Evolutionary conservation across 129 eudicot genomes (phyloP).

Genomic region (Flaveria bidentis): DNA sequence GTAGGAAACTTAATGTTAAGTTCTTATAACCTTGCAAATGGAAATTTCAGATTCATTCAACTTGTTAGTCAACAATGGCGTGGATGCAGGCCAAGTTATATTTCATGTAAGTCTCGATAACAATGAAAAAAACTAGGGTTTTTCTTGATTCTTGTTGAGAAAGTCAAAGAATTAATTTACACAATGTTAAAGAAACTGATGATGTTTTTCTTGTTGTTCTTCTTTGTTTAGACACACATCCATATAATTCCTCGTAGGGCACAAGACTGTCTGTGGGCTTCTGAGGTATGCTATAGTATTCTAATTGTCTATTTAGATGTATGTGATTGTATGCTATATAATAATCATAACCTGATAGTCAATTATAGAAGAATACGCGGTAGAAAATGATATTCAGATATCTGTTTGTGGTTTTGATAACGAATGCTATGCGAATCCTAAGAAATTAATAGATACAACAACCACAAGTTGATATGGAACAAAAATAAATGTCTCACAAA

Average conservation of each 20-base stretch:
- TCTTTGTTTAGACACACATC: conserved; percentile 73
- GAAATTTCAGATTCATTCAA: conserved; percentile 80
- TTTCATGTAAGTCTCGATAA: conserved; percentile 69
- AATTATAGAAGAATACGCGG: not conserved
- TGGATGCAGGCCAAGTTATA: conserved; percentile 91
- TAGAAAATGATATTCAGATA: not conserved
- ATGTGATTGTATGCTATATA: not conserved
- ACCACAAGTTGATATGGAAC: not conserved
- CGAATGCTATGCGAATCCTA: not conserved
- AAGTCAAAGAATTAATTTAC: not conserved
- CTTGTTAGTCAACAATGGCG: conserved; percentile 90
- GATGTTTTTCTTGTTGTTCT: conserved; percentile 12
- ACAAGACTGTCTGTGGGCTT: conserved; percentile 88
- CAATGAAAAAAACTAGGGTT: not conserved
- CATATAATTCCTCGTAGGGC: conserved; percentile 92
- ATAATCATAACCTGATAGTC: not conserved
- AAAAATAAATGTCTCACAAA: not conserved
- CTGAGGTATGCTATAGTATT: conserved; percentile 63
- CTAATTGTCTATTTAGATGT: not conserved
- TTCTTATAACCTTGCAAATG: conserved; percentile 1
- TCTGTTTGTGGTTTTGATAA: not conserved
- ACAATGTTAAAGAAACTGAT: not conserved
- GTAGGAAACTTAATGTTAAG: not conserved
- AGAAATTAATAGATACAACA: not conserved
- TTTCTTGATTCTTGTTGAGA: not conserved